Evolutionary conservation across 805 yeast genomes (phyloP).

Genomic region (Starmerella ratchasimensis): DNA sequence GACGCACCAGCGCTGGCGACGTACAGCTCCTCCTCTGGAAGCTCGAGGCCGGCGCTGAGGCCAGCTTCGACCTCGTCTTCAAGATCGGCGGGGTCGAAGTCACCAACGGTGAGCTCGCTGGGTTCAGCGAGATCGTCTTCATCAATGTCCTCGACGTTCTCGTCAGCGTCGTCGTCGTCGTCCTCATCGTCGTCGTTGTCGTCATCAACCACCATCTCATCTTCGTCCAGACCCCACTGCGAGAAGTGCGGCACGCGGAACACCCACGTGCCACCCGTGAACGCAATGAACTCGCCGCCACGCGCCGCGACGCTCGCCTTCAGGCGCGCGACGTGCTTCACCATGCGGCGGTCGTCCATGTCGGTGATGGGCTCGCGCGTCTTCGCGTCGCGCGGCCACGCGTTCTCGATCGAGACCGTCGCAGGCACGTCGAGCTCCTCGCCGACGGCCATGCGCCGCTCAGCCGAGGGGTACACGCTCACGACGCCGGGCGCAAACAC

Average conservation of each 20-base stretch:
- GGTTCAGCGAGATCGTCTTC: slow-evolving; percentile 37
- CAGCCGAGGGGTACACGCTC: slow-evolving; percentile 55
- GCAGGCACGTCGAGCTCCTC: slow-evolving; percentile 69
- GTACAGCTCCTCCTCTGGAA: too few species aligned
- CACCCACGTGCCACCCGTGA: slow-evolving; percentile 59
- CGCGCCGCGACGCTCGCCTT: slow-evolving; percentile 37
- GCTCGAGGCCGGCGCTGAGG: too few species aligned
- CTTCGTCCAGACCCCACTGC: slow-evolving; percentile 68
- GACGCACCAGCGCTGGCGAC: too few species aligned
- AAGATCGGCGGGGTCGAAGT: not conserved
- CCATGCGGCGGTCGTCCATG: slow-evolving; percentile 51
- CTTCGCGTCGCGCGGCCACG: slow-evolving; percentile 51
- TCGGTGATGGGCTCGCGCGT: slow-evolving; percentile 49
- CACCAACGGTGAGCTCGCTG: not conserved
- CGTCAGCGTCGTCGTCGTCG: slow-evolving; percentile 20
- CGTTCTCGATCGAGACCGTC: slow-evolving; percentile 55
- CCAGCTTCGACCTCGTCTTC: too few species aligned
- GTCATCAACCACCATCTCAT: slow-evolving; percentile 21
- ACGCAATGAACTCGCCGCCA: slow-evolving; percentile 71
- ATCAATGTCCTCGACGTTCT: slow-evolving; percentile 42
- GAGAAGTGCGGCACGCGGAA: slow-evolving; percentile 84
- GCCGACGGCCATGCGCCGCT: slow-evolving; percentile 44
- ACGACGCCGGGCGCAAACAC: slow-evolving; percentile 48
- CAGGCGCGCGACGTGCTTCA: slow-evolving; percentile 32
- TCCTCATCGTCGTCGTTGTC: slow-evolving; percentile 11